A percentile compares a stretch with the other conserved stretches of the same genome.
Conservation (phyloP, 2,329 filamentous ascomycete species). For the Ophiostoma fasciatum region DNA sequence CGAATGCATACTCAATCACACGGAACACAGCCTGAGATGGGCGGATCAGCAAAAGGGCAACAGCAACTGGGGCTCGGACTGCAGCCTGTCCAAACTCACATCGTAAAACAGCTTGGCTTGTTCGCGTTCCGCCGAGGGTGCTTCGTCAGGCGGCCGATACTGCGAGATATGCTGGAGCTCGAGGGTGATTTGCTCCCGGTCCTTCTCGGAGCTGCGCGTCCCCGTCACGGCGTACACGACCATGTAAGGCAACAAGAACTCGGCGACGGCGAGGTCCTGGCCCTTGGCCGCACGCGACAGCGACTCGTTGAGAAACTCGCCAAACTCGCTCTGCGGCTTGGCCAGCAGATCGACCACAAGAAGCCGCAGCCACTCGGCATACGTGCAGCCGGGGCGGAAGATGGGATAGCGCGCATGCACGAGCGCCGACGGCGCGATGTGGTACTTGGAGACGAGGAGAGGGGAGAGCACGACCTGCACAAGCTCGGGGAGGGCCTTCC, state of each 20-base stretch:
- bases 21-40: slow-evolving; percentile 64
- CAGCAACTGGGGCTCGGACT: too few relatives aligned
- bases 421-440: slow-evolving; percentile 47
- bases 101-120: slow-evolving; percentile 77
- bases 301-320: slow-evolving; percentile 64
- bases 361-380: slow-evolving; percentile 66
- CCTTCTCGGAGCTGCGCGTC: slow-evolving; percentile 28
- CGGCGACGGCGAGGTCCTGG: slow-evolving; percentile 72
- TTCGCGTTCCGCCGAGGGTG: slow-evolving; percentile 49
- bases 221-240: slow-evolving; percentile 71
- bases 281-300: slow-evolving; percentile 70
- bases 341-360: slow-evolving; percentile 73
- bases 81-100: slow-evolving; percentile 31
- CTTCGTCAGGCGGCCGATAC: slow-evolving; percentile 35
- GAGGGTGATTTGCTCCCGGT: slow-evolving; percentile 48
- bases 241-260: slow-evolving; percentile 79
- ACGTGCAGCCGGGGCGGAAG: slow-evolving; percentile 52
- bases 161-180: slow-evolving; percentile 67
- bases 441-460: slow-evolving; percentile 73
- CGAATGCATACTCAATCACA: slow-evolving; percentile 78
- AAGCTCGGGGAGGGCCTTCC: slow-evolving; percentile 61
- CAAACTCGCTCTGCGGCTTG: slow-evolving; percentile 59
- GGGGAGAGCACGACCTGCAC: slow-evolving; percentile 74
- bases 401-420: slow-evolving; percentile 58
- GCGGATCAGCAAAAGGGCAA: neutral